Evolutionary conservation across 352 stramenopile genomes (phyloP).

Genomic region (Phytophthora kernoviae): DNA sequence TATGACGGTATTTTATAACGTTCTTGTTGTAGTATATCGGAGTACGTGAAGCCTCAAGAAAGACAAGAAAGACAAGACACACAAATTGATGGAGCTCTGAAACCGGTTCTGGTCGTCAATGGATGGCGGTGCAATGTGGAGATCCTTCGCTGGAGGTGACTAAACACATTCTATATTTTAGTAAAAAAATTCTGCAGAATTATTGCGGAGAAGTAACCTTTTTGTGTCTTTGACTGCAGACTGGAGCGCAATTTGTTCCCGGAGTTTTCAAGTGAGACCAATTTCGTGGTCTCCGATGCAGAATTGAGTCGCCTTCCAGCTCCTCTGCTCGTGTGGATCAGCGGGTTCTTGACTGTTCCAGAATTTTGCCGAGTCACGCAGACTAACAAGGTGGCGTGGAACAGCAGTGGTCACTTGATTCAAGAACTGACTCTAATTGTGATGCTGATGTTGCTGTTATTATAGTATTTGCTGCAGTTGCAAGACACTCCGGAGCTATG

Average conservation of each 20-base stretch:
- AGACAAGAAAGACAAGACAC: neutral
- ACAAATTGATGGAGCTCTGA: neutral
- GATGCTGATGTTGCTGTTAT: constrained; percentile 1
- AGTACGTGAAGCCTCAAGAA: constrained; percentile 42
- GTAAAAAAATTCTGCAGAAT: no score
- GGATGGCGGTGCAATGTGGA: constrained; percentile 47
- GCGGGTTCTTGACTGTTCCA: constrained; percentile 29
- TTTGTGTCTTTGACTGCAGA: constrained; percentile 13
- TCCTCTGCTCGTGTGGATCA: constrained; percentile 29
- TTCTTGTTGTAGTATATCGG: constrained; percentile 32
- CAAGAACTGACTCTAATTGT: neutral
- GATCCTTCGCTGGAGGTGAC: constrained; percentile 48
- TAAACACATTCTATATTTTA: no score
- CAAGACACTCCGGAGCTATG: constrained; percentile 31
- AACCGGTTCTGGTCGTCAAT: constrained; percentile 16
- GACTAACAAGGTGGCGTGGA: constrained; percentile 39
- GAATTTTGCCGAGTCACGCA: constrained; percentile 42
- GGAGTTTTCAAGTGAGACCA: constrained; percentile 23
- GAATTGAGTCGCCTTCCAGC: constrained; percentile 50
- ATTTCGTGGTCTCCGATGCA: constrained; percentile 27
- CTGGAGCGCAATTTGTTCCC: constrained; percentile 52
- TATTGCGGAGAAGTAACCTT: no score
- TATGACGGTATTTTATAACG: no score
- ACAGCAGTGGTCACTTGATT: neutral
- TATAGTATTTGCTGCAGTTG: constrained; percentile 37